A percentile compares a stretch with the other conserved stretches of the same genome.
phyloP scores from a whole-genome alignment of 257 asterid genomes.

The Gynochthodes officinalis region DNA sequence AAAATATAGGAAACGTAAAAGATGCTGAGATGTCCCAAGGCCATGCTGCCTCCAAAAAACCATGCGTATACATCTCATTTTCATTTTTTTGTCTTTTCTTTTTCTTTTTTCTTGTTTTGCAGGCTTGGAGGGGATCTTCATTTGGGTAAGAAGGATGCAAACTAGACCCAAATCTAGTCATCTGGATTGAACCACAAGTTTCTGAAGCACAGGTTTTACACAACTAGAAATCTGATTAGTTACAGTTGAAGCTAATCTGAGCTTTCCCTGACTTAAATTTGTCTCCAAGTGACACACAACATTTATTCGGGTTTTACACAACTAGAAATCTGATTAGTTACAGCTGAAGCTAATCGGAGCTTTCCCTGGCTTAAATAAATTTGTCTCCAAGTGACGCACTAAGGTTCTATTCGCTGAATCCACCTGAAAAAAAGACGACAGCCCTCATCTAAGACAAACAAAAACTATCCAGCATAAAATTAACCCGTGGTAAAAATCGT shows the following conservation, averaged over 20 bases:
- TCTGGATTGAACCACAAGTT: background rate
- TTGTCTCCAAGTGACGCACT: background rate
- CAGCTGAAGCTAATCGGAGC: background rate
- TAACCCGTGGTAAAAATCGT: background rate
- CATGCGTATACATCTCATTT: background rate
- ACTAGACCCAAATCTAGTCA: background rate
- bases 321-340: background rate
- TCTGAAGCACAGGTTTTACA: too few relatives aligned
- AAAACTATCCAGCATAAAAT: background rate
- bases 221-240: background rate
- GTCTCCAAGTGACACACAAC: background rate
- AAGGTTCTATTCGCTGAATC: too few relatives aligned
- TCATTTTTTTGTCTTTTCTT: background rate
- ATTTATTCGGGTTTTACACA: too few relatives aligned
- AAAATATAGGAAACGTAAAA: background rate
- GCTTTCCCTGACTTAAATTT: too few relatives aligned
- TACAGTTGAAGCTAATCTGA: background rate
- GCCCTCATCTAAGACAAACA: too few relatives aligned
- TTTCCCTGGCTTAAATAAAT: too few relatives aligned
- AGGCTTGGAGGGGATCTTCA: background rate
- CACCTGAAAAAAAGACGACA: too few relatives aligned
- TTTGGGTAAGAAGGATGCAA: too few relatives aligned
- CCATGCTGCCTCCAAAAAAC: background rate
- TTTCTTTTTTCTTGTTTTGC: too few relatives aligned
- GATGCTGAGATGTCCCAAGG: background rate